Evolutionary conservation across 2,329 filamentous ascomycete species (phyloP).

Genomic region (Paecilomyces niveus): DNA sequence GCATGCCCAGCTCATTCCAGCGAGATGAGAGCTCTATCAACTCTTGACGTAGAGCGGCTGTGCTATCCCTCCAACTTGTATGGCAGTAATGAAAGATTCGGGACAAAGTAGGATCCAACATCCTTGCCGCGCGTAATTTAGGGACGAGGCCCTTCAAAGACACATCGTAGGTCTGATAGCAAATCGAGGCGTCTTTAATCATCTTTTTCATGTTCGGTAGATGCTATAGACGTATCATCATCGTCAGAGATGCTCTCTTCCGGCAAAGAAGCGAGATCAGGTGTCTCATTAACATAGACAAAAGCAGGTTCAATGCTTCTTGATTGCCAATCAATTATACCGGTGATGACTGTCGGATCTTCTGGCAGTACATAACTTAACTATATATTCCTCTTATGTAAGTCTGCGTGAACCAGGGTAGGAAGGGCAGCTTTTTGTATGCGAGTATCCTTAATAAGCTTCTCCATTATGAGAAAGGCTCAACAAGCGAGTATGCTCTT

Average conservation of each 20-base stretch:
- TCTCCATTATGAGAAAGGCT: slow-evolving; percentile 19
- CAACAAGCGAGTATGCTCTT: slow-evolving; percentile 28
- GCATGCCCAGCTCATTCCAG: slow-evolving; percentile 35
- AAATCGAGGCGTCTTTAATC: slow-evolving; percentile 15
- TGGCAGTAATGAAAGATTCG: slow-evolving; percentile 24
- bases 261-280: slow-evolving; percentile 18
- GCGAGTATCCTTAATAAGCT: slow-evolving; percentile 17
- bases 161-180: slow-evolving; percentile 17
- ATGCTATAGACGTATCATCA: too few relatives aligned
- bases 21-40: slow-evolving; percentile 19
- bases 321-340: slow-evolving; percentile 28
- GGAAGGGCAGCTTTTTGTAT: slow-evolving; percentile 17
- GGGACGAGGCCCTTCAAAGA: slow-evolving; percentile 15
- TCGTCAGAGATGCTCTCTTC: too few relatives aligned
- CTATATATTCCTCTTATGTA: slow-evolving; percentile 28
- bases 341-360: slow-evolving; percentile 21
- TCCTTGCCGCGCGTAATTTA: slow-evolving; percentile 18
- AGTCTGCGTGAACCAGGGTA: slow-evolving; percentile 21
- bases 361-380: slow-evolving; percentile 20
- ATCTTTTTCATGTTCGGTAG: not conserved
- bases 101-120: slow-evolving; percentile 20
- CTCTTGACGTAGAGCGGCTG: slow-evolving; percentile 20
- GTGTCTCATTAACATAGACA: slow-evolving; percentile 17
- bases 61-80: slow-evolving; percentile 22
- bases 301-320: slow-evolving; percentile 25